Conservation (phyloP, 306 rosid genomes). For the Fagus sylvatica region DNA sequence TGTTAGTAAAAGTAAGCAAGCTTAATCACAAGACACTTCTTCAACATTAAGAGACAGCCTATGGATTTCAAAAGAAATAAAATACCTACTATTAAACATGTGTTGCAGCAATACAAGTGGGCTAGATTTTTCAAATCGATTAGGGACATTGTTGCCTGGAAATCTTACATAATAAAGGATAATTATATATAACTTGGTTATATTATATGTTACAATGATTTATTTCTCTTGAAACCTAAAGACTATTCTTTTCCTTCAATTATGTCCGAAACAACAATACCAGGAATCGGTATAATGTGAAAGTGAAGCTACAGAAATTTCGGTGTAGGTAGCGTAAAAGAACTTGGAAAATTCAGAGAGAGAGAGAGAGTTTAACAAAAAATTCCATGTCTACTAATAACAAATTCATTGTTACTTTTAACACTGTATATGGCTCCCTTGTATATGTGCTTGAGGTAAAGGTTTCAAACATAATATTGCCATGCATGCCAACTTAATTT, state of each 20-base stretch:
- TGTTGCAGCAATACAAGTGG: conserved; percentile 1
- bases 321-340: not conserved
- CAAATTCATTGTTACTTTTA: not conserved
- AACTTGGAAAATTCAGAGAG: not conserved
- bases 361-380: not conserved
- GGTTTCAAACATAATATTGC: too few relatives aligned
- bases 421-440: too few relatives aligned
- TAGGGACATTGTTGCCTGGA: conserved; percentile 34
- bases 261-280: not conserved
- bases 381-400: not conserved
- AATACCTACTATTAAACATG: conserved; percentile 12
- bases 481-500: too few relatives aligned
- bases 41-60: conserved; percentile 31
- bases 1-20: conserved; percentile 37
- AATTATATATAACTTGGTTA: not conserved
- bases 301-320: not conserved
- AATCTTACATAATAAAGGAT: conserved; percentile 17
- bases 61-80: conserved; percentile 16
- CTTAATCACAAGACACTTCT: conserved; percentile 31
- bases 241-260: not conserved
- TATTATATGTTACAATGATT: conserved; percentile 4
- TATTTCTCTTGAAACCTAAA: not conserved
- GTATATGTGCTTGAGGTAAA: too few relatives aligned
- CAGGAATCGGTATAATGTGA: not conserved
- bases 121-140: conserved; percentile 11